A percentile compares a stretch with the other conserved stretches of the same genome.
These are phyloP conservation scores for Scleroderma citrinum DNA, from an alignment of 768 basidiomycete genomes.

Conservation along the genomic window DNA sequence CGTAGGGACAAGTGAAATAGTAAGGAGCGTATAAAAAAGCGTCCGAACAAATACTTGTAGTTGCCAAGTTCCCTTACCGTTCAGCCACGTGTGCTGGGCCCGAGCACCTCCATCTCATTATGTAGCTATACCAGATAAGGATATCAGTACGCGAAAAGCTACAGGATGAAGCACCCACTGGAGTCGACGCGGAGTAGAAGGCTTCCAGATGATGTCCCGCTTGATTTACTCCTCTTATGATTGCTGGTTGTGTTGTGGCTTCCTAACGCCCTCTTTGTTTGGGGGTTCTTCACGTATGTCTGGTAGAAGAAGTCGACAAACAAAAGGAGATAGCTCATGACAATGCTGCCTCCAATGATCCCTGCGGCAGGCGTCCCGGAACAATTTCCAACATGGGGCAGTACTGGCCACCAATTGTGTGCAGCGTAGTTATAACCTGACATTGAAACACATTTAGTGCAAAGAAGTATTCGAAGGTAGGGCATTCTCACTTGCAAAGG, in stretches of 20 bases:
- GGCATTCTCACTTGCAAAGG: conserved; percentile 10
- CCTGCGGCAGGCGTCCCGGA: conserved; percentile 10
- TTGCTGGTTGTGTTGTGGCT: not conserved
- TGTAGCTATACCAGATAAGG: no score
- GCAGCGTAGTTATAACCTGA: conserved; percentile 17
- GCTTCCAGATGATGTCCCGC: not conserved
- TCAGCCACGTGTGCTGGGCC: no score
- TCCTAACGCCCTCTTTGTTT: not conserved
- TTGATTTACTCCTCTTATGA: not conserved
- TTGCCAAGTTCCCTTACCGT: no score
- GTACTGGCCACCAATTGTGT: conserved; percentile 14
- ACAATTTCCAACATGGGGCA: conserved; percentile 16
- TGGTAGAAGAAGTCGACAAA: conserved; percentile 19
- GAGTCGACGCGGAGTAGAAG: conserved; percentile 11
- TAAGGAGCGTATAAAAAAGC: no score
- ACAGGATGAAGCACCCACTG: not conserved
- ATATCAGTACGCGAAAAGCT: no score
- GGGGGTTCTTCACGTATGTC: conserved; percentile 10
- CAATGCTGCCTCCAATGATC: conserved; percentile 6
- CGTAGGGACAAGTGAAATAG: no score
- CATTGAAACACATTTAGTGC: not conserved
- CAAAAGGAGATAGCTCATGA: conserved; percentile 15
- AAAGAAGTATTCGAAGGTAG: not conserved
- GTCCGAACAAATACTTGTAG: no score
- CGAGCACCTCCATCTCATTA: no score